These are phyloP conservation scores for Phaeophleospora eucalypticola DNA, from an alignment of 2,329 filamentous ascomycete species.

Conservation along the genomic window DNA sequence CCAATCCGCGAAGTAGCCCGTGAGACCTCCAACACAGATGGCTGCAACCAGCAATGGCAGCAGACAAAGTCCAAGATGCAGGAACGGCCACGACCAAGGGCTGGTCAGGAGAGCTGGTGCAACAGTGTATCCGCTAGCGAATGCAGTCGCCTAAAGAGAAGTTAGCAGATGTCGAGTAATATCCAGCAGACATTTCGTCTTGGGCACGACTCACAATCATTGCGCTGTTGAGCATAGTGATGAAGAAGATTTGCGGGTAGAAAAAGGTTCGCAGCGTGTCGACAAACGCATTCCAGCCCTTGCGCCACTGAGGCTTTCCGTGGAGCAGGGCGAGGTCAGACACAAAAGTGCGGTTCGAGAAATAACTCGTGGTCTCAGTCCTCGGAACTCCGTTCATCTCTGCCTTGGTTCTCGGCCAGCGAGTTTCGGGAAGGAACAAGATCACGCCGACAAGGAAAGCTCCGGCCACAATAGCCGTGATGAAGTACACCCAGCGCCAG, in stretches of 20 bases:
- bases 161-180: no score
- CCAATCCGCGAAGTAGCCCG: conserved; percentile 27
- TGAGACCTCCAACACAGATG: conserved; percentile 22
- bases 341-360: conserved; percentile 18
- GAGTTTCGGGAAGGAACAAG: conserved; percentile 29
- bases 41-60: conserved; percentile 26
- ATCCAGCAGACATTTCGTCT: no score
- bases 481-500: conserved; percentile 31
- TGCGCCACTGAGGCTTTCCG: conserved; percentile 21
- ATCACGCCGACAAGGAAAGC: conserved; percentile 25
- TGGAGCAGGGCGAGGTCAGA: conserved; percentile 26
- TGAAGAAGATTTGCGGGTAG: conserved; percentile 33
- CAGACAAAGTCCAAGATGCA: conserved; percentile 19
- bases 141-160: no score
- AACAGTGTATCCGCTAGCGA: conserved; percentile 26
- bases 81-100: conserved; percentile 20
- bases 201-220: conserved; percentile 30
- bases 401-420: conserved; percentile 24
- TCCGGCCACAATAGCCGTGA: conserved; percentile 23
- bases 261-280: conserved; percentile 31
- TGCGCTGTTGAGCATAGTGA: conserved; percentile 29
- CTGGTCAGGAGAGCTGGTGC: conserved; percentile 24
- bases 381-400: conserved; percentile 24
- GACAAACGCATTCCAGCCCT: conserved; percentile 25
- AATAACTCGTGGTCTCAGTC: conserved; percentile 5